Conservation (phyloP, 2,329 filamentous ascomycete genomes). For the Nothomitra cinnamomea region DNA sequence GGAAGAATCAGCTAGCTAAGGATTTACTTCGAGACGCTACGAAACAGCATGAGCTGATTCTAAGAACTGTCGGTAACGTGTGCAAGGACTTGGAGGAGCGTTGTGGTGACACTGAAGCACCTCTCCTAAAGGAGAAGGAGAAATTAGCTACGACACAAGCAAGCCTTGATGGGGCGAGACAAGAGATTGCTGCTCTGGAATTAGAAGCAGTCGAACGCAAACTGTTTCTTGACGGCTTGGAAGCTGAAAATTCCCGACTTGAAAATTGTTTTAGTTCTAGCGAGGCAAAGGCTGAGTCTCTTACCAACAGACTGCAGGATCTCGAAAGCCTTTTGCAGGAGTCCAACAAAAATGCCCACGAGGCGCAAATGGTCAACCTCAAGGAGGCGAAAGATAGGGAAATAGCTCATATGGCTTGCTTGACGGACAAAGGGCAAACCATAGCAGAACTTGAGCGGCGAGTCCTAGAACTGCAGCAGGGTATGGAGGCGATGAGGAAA, state of each 20-base stretch:
- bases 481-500: conserved; percentile 12
- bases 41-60: conserved; percentile 28
- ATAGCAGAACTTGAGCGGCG: conserved; percentile 25
- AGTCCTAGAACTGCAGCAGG: conserved; percentile 14
- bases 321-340: conserved; percentile 22
- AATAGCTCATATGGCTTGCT: conserved; percentile 24
- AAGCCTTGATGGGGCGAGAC: conserved; percentile 21
- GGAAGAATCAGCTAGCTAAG: conserved; percentile 29
- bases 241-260: conserved; percentile 19
- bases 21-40: conserved; percentile 27
- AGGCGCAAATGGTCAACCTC: conserved; percentile 14
- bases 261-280: neutral
- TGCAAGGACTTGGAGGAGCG: conserved; percentile 39
- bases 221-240: conserved; percentile 22
- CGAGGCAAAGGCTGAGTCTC: neutral
- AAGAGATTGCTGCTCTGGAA: conserved; percentile 22
- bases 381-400: conserved; percentile 22
- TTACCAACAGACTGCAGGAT: conserved; percentile 16
- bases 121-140: conserved; percentile 29
- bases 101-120: conserved; percentile 36
- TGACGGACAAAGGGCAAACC: conserved; percentile 28
- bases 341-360: conserved; percentile 19
- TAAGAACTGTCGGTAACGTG: conserved; percentile 32
- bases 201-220: conserved; percentile 20
- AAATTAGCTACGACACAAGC: conserved; percentile 20